Evolutionary conservation across 306 rosid genomes (phyloP), one percentile per base, ranked within the genome.

Genomic region (Spatholobus suberectus): DNA sequence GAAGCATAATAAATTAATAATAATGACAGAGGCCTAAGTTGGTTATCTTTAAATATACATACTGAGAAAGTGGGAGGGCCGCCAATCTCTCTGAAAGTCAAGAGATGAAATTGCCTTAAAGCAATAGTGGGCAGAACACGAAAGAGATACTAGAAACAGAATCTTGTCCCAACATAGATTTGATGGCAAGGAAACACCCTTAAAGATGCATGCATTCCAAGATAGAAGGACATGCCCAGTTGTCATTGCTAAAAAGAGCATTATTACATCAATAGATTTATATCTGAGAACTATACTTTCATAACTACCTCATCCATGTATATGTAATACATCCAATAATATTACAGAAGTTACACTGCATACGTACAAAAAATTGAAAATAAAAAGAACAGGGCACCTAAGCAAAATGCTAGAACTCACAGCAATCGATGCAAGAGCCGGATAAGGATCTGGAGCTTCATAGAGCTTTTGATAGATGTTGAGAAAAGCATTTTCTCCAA

Each of bases 361-460:
- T 37, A 27, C 4, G 61, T 27, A 6, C 62, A 51, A 40, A 73
- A 73, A 8, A 0, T 51, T 4, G 10, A 68, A 51, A 46, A 24
- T 15, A 70, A 17, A 34, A 73, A 73, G 10, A 23, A 85, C 11
- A 44, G 61, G 68, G 58, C 80, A 77, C 35, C 17, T 44, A 68
- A 70, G 85, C 21, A 49, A 87, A 86, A 76, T 63, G 47, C 26
- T 26, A 41, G 76, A 70, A 87, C 94, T 91, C 90, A 96, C 99
- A 81, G 96, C 91, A 90, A 92, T 84, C 24, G 99, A 96, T 35
- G 92, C 92, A 82, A 96, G 94, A 76, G 95, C 93, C 12, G 94
- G 97, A 86, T 91, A 94, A 67, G 99, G 99, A 90, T 96, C 99
- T 23, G 99, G 98, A 74, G 98, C 98, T 93, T 96, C 99, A 24